Base-by-base conservation (phyloP, 108 stramenopile genomes). In the Nitzschia putrida region DNA sequence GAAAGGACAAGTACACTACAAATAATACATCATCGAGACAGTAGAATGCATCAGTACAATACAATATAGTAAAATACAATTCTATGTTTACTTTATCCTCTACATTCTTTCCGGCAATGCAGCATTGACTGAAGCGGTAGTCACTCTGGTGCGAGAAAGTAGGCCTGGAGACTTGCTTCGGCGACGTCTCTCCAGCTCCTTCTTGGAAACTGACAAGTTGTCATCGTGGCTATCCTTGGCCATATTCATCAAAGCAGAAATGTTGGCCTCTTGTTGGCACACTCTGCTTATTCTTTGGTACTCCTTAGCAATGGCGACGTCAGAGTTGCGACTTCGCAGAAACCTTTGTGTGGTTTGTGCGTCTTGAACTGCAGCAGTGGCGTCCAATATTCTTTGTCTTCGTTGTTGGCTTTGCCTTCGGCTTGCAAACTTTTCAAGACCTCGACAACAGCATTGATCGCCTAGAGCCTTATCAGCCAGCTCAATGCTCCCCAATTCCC, bases 401-500 rank as follows among this genome's bases (percentile, higher is more conserved):
- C 61, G 61, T 24, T 45, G 42, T 4, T 9, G 12, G 10, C 9
- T 39, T 39, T 63, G 37, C 23, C 38, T 45, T 14, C 23, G 42
- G 8, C 61, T 63, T 8, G 44, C n/a, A 24, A 40, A 47, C 22
- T 45, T 44, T 45, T 63, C 61, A 4, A 63, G 44, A 6, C 61
- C 61, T 12, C 37, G 42, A 38, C 61, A 63, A 21, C 43, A 45
- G 24, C 44, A 24, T 12, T 22, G 12, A 63, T 63, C 44, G 0
- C 61, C 61, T 43, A 63, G n/a, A 22, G 61, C 40, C 44, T 20
- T 44, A 44, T 63, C 61, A 24, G 21, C 23, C 0, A 44, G 12
- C 61, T 63, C 61, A 9, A 47, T 24, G 24, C 61, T 63, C 18
- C 38, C 61, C 23, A 63, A 63, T 24, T 24, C 14, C 24, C 22